Conservation (phyloP, 352 stramenopile genomes). For the Globisporangium parvum region DNA sequence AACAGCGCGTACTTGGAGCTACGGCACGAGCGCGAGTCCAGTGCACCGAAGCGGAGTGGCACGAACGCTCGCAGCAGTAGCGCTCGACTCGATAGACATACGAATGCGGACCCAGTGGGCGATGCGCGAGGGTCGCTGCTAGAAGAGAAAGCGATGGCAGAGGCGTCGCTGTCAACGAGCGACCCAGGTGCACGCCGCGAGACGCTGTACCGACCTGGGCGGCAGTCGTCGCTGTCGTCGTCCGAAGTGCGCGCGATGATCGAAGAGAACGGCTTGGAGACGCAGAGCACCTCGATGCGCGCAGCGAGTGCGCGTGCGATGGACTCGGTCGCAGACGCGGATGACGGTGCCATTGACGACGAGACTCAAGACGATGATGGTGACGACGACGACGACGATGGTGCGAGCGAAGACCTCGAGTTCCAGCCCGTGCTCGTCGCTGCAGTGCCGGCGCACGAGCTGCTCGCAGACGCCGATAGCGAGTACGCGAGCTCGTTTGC, state of each 20-base stretch:
- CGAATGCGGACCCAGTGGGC: no score
- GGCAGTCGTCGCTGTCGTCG: conserved; percentile 26
- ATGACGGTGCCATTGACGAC: not conserved
- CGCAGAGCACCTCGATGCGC: conserved; percentile 1
- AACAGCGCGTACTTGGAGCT: conserved; percentile 22
- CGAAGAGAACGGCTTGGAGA: conserved; percentile 1
- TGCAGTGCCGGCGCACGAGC: conserved; percentile 3
- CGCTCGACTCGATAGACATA: not conserved
- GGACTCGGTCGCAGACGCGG: not conserved
- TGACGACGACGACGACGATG: conserved; percentile 22
- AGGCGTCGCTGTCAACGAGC: not conserved
- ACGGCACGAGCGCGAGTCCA: conserved; percentile 3
- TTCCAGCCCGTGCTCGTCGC: conserved; percentile 29
- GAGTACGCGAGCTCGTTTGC: conserved; percentile 6
- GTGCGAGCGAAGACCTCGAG: conserved; percentile 25
- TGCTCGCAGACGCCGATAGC: conserved; percentile 2
- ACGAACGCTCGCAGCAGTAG: no score
- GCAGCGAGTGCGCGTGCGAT: not conserved
- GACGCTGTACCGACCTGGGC: not conserved
- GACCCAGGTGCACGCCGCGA: not conserved
- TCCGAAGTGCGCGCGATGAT: conserved; percentile 15
- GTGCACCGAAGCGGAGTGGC: not conserved
- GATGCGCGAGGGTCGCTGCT: not conserved
- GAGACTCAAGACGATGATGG: not conserved
- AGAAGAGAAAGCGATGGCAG: not conserved